Evolutionary conservation across 495 filamentous ascomycete species (phyloP).

Genomic region (Filosporella fistucella): DNA sequence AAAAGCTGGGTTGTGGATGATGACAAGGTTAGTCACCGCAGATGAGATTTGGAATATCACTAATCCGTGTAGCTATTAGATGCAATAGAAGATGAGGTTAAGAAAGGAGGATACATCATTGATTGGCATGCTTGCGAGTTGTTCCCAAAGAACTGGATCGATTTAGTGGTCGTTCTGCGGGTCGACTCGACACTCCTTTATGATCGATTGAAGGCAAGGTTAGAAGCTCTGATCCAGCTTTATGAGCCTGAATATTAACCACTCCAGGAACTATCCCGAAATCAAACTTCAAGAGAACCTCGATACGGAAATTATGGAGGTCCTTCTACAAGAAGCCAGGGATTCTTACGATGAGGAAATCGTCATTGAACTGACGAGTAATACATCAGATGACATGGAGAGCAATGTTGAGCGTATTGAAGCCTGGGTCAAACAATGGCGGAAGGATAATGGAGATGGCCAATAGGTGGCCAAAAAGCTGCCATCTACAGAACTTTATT

Average conservation of each 20-base stretch:
- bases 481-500: slow-evolving; percentile 5
- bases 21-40: slow-evolving; percentile 69
- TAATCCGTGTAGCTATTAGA: slow-evolving; percentile 83
- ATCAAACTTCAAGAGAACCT: slow-evolving; percentile 92
- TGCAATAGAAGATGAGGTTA: slow-evolving; percentile 76
- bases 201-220: slow-evolving; percentile 76
- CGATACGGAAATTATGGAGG: slow-evolving; percentile 96
- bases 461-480: slow-evolving; percentile 6
- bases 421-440: slow-evolving; percentile 80
- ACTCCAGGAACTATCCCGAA: slow-evolving; percentile 68
- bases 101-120: slow-evolving; percentile 80
- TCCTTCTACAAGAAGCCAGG: slow-evolving; percentile 83
- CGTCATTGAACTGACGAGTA: slow-evolving; percentile 85
- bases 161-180: slow-evolving; percentile 88
- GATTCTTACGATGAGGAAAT: slow-evolving; percentile 85
- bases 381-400: slow-evolving; percentile 78
- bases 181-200: slow-evolving; percentile 75
- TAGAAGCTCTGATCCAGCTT: slow-evolving; percentile 13
- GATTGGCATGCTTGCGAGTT: slow-evolving; percentile 99
- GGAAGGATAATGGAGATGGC: slow-evolving; percentile 44
- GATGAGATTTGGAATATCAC: too few species aligned
- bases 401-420: slow-evolving; percentile 80
- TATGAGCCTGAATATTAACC: background rate
- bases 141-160: slow-evolving; percentile 91
- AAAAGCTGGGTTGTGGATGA: slow-evolving; percentile 94